Evolutionary conservation across 306 rosid genomes (phyloP), one percentile per base, ranked within the genome.

Genomic region (Lagenaria siceraria): DNA sequence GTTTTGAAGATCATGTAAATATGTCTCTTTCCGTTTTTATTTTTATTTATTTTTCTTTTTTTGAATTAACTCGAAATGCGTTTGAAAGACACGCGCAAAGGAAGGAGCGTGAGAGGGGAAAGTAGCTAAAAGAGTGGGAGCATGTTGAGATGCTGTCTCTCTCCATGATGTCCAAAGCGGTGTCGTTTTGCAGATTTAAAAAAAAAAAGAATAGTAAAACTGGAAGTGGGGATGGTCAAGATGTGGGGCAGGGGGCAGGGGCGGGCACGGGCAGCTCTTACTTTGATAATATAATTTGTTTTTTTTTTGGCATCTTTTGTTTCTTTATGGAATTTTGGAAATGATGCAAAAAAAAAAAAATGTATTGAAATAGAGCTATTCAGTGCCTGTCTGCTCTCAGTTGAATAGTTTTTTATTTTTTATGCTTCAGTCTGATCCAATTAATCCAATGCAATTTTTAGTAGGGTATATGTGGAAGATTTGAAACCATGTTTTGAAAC

Each of bases 121-220:
- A 59, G 33, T 27, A 66, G 51, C 13, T 5, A 38, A 66, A 66
- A 19, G n/a, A 31, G 42, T 35, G 71, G 56, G 21, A 69, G 75
- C 54, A 69, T 69, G 74, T 42, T 42, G 55, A 69, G 75, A 43
- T 69, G 35, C 74, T 68, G 36, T 69, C 75, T 69, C 55, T 69
- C 43, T 69, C 75, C 54, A 69, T 43, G 75, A 11, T 22, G 54
- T 43, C 75, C 36, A 42, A n/a, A n/a, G 75, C 18, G 53, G 75
- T 43, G 75, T 69, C 75, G 75, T 69, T 40, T 69, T 69, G 35
- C 55, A 3, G 17, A 42, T 40, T 69, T 43, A 21, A 22, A 24
- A 69, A 43, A 46, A 22, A 24, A 69, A 43, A 46, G 17, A 46
- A 42, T 69, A 66, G 42, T 66, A 69, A 42, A 42, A 43, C 36